These are phyloP conservation scores for Laetiporus sulphureus DNA, from an alignment of 1,284 basidiomycete species.

Conservation along the genomic window DNA sequence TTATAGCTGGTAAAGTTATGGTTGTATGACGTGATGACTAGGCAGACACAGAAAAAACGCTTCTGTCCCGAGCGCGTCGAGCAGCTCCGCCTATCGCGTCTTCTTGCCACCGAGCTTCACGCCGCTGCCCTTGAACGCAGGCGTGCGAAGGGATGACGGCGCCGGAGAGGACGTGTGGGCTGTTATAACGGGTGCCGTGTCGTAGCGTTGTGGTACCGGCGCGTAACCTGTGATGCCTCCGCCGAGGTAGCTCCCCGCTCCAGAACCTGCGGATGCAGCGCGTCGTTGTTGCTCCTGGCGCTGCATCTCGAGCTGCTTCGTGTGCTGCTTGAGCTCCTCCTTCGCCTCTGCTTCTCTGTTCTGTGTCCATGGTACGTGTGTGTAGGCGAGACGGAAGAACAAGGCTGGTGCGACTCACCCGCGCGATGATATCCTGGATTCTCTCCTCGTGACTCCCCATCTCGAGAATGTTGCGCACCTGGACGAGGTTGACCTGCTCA, in stretches of 20 bases:
- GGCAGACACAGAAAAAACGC: constrained; percentile 38
- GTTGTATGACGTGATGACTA: constrained; percentile 97
- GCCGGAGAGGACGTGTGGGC: constrained; percentile 45
- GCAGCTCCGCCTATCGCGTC: constrained; percentile 78
- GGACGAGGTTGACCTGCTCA: constrained; percentile 88
- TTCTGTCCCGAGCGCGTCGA: constrained; percentile 84
- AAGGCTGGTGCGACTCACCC: constrained; percentile 42
- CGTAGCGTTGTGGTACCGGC: constrained; percentile 60
- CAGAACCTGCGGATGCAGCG: constrained; percentile 38
- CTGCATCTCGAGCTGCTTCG: constrained; percentile 98
- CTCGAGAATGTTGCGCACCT: constrained; percentile 90
- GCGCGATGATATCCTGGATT: constrained; percentile 98
- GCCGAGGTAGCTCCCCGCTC: constrained; percentile 51
- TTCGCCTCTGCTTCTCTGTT: constrained; percentile 99
- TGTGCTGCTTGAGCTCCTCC: constrained; percentile 96
- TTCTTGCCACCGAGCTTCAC: constrained; percentile 99
- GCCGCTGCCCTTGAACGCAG: constrained; percentile 90
- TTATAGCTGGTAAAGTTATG: constrained; percentile 99
- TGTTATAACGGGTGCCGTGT: constrained; percentile 40
- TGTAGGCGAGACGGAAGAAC: not conserved
- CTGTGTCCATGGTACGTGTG: constrained; percentile 27
- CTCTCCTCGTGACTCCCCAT: constrained; percentile 99
- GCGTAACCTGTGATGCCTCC: constrained; percentile 64
- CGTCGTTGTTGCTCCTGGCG: constrained; percentile 87
- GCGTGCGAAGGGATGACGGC: constrained; percentile 46